Evolutionary conservation across 163 green algal genomes (phyloP), one percentile per base, ranked within the genome.

Genomic region (Chlamydomonas reinhardtii): DNA sequence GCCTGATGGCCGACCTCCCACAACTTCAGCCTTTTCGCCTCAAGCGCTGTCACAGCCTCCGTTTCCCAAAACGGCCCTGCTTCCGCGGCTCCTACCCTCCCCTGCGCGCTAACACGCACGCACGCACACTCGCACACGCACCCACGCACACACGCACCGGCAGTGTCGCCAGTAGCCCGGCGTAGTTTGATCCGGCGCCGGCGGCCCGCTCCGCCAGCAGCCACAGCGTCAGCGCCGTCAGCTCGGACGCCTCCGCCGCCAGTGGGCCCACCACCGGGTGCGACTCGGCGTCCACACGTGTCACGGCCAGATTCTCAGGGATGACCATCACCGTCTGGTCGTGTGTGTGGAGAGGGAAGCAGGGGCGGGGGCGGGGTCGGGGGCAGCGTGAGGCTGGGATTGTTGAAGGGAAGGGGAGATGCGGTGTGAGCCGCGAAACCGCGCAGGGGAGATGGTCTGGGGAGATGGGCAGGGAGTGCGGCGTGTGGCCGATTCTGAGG

Each of bases 141-240:
- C 48, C 17, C 48, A 14, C 14, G 6, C 48, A 56, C 48, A 56
- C 48, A 56, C 84, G 74, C 82, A 93, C 86, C 64, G 92, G 92
- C 68, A 95, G 74, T 4, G 91, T 91, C 22, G 73, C 32, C 75
- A 95, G 75, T 65, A 95, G 72, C 15, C 27, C 64, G 9, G 56
- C 74, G 56, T 90, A 86, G 3, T 76, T 15, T n/a, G 91, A 94
- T 9, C 22, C 76, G 16, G 66, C n/a, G 4, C 92, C 94, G 84
- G 93, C 91, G 0, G 79, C 73, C 0, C 93, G 89, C 90, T 99
- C 96, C 24, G 91, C 91, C 86, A 98, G 88, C 15, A 99, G 90
- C 95, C 96, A 98, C 34, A 99, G 91, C 34, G 97, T 93, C 12
- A 99, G 90, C 11, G 89, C 92, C 4, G 96, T 89, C 37, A 99